A percentile compares a stretch with the other conserved stretches of the same genome.
phyloP scores from a whole-genome alignment of 768 basidiomycete species.

The Lyophyllum semitale region DNA sequence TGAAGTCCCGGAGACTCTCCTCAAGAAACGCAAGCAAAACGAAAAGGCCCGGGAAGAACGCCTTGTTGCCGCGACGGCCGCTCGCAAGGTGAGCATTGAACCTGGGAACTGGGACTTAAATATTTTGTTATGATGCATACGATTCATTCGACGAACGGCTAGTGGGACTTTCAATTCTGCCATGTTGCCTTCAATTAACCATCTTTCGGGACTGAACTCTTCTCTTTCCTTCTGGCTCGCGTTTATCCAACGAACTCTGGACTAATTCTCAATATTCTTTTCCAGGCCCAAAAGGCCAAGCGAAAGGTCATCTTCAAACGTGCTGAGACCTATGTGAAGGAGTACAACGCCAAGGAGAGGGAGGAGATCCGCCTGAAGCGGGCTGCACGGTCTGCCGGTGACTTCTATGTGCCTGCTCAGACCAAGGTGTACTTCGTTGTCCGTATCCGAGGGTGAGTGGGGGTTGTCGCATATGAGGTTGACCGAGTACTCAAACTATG shows the following conservation, averaged over 20 bases:
- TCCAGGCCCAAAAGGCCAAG: constrained; percentile 84
- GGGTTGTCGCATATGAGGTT: not conserved
- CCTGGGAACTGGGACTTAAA: constrained; percentile 8
- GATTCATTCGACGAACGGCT: constrained; percentile 75
- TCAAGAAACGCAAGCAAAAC: constrained; percentile 98
- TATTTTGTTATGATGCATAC: constrained; percentile 77
- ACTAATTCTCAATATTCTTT: constrained; percentile 1
- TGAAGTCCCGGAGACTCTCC: constrained; percentile 98
- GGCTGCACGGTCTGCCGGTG: constrained; percentile 85
- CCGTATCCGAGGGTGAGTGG: constrained; percentile 90
- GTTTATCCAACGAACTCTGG: constrained; percentile 1
- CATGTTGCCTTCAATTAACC: constrained; percentile 84
- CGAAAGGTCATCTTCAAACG: constrained; percentile 99
- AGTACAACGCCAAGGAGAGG: constrained; percentile 89
- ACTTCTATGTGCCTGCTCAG: constrained; percentile 97
- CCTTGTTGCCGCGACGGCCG: constrained; percentile 76
- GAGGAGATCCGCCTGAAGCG: constrained; percentile 97
- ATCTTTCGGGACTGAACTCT: constrained; percentile 87
- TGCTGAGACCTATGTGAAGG: constrained; percentile 97
- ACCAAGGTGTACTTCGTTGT: constrained; percentile 98
- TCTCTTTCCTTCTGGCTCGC: constrained; percentile 1
- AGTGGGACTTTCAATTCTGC: constrained; percentile 57
- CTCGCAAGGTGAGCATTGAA: constrained; percentile 75
- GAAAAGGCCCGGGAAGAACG: constrained; percentile 96
- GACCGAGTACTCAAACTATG: constrained; percentile 8